Conservation (phyloP, 2,329 filamentous ascomycete genomes). For the Fusarium euwallaceae region DNA sequence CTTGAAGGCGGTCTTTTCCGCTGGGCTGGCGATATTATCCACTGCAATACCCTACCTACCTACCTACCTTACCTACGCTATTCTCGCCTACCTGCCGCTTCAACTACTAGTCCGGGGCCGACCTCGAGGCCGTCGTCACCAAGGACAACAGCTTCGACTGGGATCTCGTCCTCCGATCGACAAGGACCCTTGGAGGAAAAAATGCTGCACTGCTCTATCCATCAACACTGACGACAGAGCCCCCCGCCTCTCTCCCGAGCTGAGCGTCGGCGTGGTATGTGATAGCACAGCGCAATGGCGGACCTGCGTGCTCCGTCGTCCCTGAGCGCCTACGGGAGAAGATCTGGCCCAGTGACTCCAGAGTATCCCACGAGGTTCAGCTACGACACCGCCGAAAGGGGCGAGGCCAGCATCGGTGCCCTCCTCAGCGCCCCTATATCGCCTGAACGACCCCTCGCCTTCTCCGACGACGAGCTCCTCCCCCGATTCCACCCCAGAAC, state of each 20-base stretch:
- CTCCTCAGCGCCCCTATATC: constrained; percentile 40
- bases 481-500: constrained; percentile 39
- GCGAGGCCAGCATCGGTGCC: constrained; percentile 44
- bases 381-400: constrained; percentile 43
- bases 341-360: constrained; percentile 44
- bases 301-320: constrained; percentile 42
- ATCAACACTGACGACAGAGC: constrained; percentile 36
- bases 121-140: constrained; percentile 32
- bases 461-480: constrained; percentile 47
- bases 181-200: constrained; percentile 37
- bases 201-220: constrained; percentile 41
- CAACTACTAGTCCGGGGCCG: constrained; percentile 13
- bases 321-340: constrained; percentile 42
- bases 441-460: constrained; percentile 45
- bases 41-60: constrained; percentile 16
- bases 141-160: constrained; percentile 37
- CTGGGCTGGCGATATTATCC: constrained; percentile 29
- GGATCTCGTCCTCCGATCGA: constrained; percentile 36
- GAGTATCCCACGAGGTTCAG: constrained; percentile 45
- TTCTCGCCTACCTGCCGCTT: constrained; percentile 7
- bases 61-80: constrained; percentile 12
- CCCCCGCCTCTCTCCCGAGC: constrained; percentile 30
- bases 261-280: constrained; percentile 40
- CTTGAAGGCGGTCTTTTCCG: constrained; percentile 38
- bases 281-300: constrained; percentile 44